Percentiles rank a stretch among this genome's conserved stretches.
Conservation (phyloP, 352 stramenopile species). For the Phytophthora hibernalis region DNA sequence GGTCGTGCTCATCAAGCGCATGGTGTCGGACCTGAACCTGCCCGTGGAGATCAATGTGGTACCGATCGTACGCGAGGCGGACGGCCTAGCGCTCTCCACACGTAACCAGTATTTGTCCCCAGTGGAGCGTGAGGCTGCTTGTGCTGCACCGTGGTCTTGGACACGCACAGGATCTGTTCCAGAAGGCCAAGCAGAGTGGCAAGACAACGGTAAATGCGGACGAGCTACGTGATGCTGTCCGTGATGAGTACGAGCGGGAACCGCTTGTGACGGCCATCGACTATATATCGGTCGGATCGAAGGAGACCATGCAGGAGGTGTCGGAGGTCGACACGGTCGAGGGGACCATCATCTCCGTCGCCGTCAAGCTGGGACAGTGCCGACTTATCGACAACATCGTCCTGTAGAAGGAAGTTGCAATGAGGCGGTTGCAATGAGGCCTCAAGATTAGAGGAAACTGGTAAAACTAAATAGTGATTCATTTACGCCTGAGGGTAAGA, state of each 20-base stretch:
- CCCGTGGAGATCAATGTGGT: conserved; percentile 92
- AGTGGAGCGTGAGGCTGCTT: conserved; percentile 89
- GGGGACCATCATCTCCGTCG: conserved; percentile 94
- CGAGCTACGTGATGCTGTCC: conserved; percentile 51
- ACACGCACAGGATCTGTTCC: conserved; percentile 59
- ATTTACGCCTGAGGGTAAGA: conserved; percentile 8
- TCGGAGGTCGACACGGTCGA: conserved; percentile 64
- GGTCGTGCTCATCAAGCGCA: conserved; percentile 94
- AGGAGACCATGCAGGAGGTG: conserved; percentile 95
- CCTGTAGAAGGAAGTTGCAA: conserved; percentile 43
- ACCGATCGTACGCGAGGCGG: conserved; percentile 92
- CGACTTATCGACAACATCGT: conserved; percentile 98
- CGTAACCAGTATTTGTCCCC: conserved; percentile 97
- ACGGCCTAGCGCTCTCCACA: conserved; percentile 98
- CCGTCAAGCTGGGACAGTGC: conserved; percentile 94
- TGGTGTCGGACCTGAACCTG: conserved; percentile 98
- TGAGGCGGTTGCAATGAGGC: neutral
- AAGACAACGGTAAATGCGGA: conserved; percentile 42
- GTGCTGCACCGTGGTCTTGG: conserved; percentile 90
- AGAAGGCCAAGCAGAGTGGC: conserved; percentile 26
- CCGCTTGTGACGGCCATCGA: conserved; percentile 94
- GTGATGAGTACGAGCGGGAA: conserved; percentile 77
- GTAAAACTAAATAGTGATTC: conserved; percentile 35
- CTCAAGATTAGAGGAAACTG: conserved; percentile 11
- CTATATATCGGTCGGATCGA: conserved; percentile 96